A percentile compares a stretch with the other conserved stretches of the same genome.
These are phyloP conservation scores for Ramalina intermedia DNA, from an alignment of 495 filamentous ascomycete species.

Conservation along the genomic window DNA sequence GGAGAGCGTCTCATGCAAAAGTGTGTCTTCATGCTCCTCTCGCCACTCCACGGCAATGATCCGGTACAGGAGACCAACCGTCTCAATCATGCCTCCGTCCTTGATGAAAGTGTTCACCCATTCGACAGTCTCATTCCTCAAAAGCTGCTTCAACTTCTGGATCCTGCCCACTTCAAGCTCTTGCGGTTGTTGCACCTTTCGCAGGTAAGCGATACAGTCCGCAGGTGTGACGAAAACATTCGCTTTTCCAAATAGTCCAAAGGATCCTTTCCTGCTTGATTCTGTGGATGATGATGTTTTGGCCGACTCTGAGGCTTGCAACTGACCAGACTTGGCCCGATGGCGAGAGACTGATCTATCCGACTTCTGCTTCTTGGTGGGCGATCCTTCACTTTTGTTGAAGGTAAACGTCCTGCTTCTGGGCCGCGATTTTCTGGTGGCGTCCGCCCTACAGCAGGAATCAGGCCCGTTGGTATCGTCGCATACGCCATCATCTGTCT, in stretches of 20 bases:
- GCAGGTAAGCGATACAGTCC: constrained; percentile 71
- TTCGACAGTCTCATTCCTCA: constrained; percentile 85
- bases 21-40: constrained; percentile 89
- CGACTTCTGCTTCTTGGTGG: constrained; percentile 45
- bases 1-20: constrained; percentile 82
- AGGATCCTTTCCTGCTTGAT: constrained; percentile 29
- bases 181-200: constrained; percentile 63
- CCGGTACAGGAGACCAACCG: constrained; percentile 70
- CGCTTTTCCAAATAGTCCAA: constrained; percentile 20
- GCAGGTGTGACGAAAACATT: constrained; percentile 44
- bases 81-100: constrained; percentile 82
- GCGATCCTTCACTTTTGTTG: constrained; percentile 42
- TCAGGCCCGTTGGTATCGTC: constrained; percentile 16
- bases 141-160: constrained; percentile 79
- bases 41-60: constrained; percentile 95
- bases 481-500: constrained; percentile 16
- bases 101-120: constrained; percentile 90
- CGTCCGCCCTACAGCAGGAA: constrained; percentile 4
- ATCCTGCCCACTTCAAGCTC: constrained; percentile 81
- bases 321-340: constrained; percentile 30
- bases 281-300: constrained; percentile 30
- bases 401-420: constrained; percentile 69
- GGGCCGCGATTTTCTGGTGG: constrained; percentile 37
- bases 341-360: constrained; percentile 20
- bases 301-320: constrained; percentile 32